A percentile compares a stretch with the other conserved stretches of the same genome.
Conservation (phyloP, 2,329 filamentous ascomycete genomes). For the Apiospora koreana region DNA sequence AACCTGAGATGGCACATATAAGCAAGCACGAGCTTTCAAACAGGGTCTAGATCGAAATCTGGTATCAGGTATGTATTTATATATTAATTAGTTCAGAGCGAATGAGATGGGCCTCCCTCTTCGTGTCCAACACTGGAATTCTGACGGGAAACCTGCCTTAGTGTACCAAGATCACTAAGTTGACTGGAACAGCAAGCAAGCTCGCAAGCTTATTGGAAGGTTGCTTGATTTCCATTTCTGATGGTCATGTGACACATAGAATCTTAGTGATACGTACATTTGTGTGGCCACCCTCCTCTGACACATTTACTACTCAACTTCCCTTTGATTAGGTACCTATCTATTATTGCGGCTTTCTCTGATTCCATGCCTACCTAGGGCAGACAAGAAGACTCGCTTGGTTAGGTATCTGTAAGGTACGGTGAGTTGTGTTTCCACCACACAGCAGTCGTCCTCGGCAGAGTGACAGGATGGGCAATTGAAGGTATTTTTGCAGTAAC, state of each 20-base stretch:
- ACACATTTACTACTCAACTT: too few species aligned
- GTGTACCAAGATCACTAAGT: conserved; percentile 1
- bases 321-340: too few species aligned
- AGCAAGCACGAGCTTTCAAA: not conserved
- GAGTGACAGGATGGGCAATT: not conserved
- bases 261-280: too few species aligned
- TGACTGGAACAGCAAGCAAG: too few species aligned
- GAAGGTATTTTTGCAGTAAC: not conserved
- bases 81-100: not conserved
- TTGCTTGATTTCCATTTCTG: not conserved
- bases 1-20: not conserved
- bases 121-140: not conserved
- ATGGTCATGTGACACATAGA: too few species aligned
- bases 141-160: conserved; percentile 1
- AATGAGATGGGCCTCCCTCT: not conserved
- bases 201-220: not conserved
- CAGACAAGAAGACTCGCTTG: too few species aligned
- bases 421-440: not conserved
- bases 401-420: too few species aligned
- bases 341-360: too few species aligned
- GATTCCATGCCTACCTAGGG: too few species aligned
- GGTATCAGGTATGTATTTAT: not conserved
- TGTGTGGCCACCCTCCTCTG: too few species aligned
- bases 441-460: not conserved
- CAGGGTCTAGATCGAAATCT: not conserved